These are phyloP conservation scores for Coix lacrymajobi DNA, from an alignment of 176 grass and related monocot species.

Conservation along the genomic window DNA sequence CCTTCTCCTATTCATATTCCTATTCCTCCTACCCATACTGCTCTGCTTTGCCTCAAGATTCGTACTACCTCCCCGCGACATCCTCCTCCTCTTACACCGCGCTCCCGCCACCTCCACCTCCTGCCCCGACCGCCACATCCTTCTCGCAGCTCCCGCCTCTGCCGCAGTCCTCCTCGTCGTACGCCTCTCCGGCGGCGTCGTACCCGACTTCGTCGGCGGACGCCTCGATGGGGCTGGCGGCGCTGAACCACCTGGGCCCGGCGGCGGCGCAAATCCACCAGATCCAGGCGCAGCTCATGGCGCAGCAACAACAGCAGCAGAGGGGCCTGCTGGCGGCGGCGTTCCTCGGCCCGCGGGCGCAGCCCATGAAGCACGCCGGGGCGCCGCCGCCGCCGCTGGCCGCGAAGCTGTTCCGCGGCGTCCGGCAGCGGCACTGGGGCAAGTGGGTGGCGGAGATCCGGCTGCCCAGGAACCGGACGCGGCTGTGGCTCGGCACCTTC, in stretches of 20 bases:
- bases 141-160: slow-evolving; percentile 55
- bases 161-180: slow-evolving; percentile 31
- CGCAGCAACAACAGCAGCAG: slow-evolving; percentile 63
- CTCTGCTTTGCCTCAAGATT: slow-evolving; percentile 32
- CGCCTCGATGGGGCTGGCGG: slow-evolving; percentile 40
- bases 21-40: neutral
- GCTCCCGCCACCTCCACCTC: slow-evolving; percentile 23
- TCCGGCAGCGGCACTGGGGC: slow-evolving; percentile 98
- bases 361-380: slow-evolving; percentile 75
- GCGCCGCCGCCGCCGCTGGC: neutral
- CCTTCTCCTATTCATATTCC: slow-evolving; percentile 30
- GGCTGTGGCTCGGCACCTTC: slow-evolving; percentile 97
- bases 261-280: slow-evolving; percentile 55
- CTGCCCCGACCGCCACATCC: neutral
- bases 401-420: slow-evolving; percentile 78
- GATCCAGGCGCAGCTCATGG: slow-evolving; percentile 61
- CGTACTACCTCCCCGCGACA: slow-evolving; percentile 18
- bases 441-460: slow-evolving; percentile 99
- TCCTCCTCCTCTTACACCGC: slow-evolving; percentile 19
- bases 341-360: slow-evolving; percentile 55
- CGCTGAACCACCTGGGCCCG: slow-evolving; percentile 47
- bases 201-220: slow-evolving; percentile 5
- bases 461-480: slow-evolving; percentile 82
- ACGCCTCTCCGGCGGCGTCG: neutral
- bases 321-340: slow-evolving; percentile 1